phyloP scores from a whole-genome alignment of 164 flowering plant genomes.

The Stephania japonica region DNA sequence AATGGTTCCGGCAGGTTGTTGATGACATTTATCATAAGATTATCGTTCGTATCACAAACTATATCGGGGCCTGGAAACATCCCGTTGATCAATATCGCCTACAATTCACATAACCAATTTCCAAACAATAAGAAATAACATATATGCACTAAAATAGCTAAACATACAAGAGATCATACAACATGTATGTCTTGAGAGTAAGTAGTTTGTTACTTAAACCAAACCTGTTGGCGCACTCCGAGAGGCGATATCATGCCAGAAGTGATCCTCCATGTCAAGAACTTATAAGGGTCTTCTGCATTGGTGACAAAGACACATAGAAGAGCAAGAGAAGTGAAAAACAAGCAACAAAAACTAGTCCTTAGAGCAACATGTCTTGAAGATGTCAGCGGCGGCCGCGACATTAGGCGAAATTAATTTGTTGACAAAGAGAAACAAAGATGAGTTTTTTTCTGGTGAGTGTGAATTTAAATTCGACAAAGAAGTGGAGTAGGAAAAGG shows the following conservation, averaged over 20 bases:
- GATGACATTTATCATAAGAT: slow-evolving; percentile 62
- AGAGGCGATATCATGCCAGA: slow-evolving; percentile 60
- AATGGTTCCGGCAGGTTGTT: slow-evolving; percentile 72
- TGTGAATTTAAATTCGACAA: not conserved
- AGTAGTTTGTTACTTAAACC: not conserved
- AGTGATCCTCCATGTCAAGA: slow-evolving; percentile 50
- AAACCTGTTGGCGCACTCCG: slow-evolving; percentile 58
- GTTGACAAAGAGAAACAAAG: not conserved
- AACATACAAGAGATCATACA: not conserved
- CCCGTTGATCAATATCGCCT: slow-evolving; percentile 82
- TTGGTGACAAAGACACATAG: not conserved
- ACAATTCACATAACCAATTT: not conserved
- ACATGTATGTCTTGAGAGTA: not conserved
- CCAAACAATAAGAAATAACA: no score
- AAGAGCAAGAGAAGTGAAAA: not conserved
- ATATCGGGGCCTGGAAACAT: slow-evolving; percentile 87
- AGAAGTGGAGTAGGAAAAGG: not conserved
- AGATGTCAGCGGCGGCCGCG: not conserved
- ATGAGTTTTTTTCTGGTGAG: not conserved
- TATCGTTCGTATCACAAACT: slow-evolving; percentile 62
- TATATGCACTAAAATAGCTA: not conserved
- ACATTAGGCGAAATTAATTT: not conserved
- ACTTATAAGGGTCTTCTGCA: slow-evolving; percentile 57
- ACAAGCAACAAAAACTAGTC: not conserved
- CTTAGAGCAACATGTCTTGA: not conserved